phyloP scores from a whole-genome alignment of 2,329 filamentous ascomycete genomes.

The Pseudogymnoascus sp. region DNA sequence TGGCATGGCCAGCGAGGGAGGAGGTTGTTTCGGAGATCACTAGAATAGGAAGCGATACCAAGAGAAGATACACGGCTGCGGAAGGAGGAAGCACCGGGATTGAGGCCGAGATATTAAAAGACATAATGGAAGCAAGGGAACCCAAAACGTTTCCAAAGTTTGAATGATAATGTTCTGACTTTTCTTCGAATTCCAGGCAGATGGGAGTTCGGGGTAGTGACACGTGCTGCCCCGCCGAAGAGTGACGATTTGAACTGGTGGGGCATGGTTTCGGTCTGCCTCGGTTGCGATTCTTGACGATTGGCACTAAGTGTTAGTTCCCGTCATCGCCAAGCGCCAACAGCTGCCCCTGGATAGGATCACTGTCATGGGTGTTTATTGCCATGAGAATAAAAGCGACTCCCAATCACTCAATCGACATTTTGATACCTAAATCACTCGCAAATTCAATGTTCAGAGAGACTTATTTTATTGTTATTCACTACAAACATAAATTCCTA shows the following conservation, averaged over 20 bases:
- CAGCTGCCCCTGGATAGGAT: not conserved
- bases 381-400: not conserved
- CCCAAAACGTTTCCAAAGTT: not conserved
- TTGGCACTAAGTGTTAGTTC: not conserved
- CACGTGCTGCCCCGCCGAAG: not conserved
- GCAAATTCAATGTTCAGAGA: not conserved
- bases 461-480: not conserved
- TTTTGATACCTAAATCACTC: not conserved
- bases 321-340: not conserved
- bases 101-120: not conserved
- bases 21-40: slow-evolving; percentile 23
- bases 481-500: not conserved
- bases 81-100: slow-evolving; percentile 19
- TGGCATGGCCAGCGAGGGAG: slow-evolving; percentile 21
- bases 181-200: not conserved
- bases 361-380: not conserved
- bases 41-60: slow-evolving; percentile 22
- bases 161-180: not conserved
- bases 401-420: not conserved
- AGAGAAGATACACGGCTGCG: slow-evolving; percentile 19
- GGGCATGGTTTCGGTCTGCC: not conserved
- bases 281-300: not conserved
- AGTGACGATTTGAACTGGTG: not conserved
- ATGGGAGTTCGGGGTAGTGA: not conserved
- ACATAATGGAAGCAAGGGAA: not conserved